Evolutionary conservation across 2,329 filamentous ascomycete species (phyloP).

Genomic region (Cladosporium sp.): DNA sequence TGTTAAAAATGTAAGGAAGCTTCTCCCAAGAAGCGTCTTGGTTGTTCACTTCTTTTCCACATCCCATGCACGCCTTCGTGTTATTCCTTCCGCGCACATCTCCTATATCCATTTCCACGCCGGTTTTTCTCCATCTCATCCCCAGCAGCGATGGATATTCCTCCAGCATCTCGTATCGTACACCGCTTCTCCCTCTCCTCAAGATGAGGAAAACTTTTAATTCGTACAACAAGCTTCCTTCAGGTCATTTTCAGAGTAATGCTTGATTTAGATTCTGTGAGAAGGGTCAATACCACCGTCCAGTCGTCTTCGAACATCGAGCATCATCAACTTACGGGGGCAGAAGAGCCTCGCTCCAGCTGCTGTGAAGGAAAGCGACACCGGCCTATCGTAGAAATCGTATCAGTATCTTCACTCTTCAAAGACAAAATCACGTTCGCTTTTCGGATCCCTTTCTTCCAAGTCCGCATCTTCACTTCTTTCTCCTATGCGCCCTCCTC

Average conservation of each 20-base stretch:
- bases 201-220: too few relatives aligned
- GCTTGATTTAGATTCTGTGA: slow-evolving; percentile 12
- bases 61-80: too few relatives aligned
- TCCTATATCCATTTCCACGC: too few relatives aligned
- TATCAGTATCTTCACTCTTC: slow-evolving; percentile 10
- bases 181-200: not conserved
- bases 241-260: too few relatives aligned
- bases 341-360: slow-evolving; percentile 48
- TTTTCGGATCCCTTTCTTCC: not conserved
- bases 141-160: not conserved
- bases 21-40: too few relatives aligned
- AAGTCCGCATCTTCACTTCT: not conserved
- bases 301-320: too few relatives aligned
- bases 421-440: not conserved
- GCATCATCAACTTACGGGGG: slow-evolving; percentile 38
- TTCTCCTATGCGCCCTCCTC: not conserved
- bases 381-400: slow-evolving; percentile 35
- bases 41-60: too few relatives aligned
- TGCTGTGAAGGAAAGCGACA: slow-evolving; percentile 49
- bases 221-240: slow-evolving; percentile 13
- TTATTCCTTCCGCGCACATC: too few relatives aligned
- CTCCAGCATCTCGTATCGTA: slow-evolving; percentile 5
- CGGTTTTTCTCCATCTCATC: not conserved
- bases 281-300: too few relatives aligned
- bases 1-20: too few relatives aligned